Percentiles rank a stretch among this genome's conserved stretches.
phyloP scores from a whole-genome alignment of 768 basidiomycete genomes.

The Trametes meyenii region DNA sequence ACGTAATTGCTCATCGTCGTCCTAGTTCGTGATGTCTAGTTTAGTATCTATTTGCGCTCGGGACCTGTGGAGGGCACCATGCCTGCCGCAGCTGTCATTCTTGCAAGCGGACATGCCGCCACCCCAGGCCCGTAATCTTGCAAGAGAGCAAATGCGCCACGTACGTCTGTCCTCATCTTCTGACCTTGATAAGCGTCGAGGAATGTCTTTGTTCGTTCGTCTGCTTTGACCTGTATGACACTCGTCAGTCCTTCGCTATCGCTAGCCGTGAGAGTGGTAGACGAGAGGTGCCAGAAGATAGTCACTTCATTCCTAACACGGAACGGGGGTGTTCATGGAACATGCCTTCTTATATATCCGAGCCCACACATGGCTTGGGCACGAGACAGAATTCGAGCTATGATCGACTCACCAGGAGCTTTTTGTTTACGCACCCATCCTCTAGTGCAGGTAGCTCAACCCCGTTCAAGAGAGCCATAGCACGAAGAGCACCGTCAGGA shows the following conservation, averaged over 20 bases:
- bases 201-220: constrained; percentile 90
- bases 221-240: constrained; percentile 78
- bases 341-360: no score
- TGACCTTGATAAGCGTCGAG: constrained; percentile 83
- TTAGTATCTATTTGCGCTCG: neutral
- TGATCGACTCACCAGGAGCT: constrained; percentile 62
- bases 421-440: constrained; percentile 63
- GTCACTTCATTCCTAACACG: no score
- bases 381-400: neutral
- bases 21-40: constrained; percentile 42
- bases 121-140: neutral
- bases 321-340: no score
- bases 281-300: no score
- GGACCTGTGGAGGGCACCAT: neutral
- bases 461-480: constrained; percentile 63
- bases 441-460: constrained; percentile 64
- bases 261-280: no score
- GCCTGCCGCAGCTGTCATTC: neutral
- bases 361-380: constrained; percentile 23
- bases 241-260: constrained; percentile 17
- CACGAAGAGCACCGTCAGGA: constrained; percentile 86
- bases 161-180: constrained; percentile 80
- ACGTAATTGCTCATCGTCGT: constrained; percentile 66
- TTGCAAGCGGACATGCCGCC: neutral
- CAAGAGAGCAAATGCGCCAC: constrained; percentile 32